These are phyloP conservation scores for Salvia splendens DNA, from an alignment of 257 asterid species.

Conservation along the genomic window DNA sequence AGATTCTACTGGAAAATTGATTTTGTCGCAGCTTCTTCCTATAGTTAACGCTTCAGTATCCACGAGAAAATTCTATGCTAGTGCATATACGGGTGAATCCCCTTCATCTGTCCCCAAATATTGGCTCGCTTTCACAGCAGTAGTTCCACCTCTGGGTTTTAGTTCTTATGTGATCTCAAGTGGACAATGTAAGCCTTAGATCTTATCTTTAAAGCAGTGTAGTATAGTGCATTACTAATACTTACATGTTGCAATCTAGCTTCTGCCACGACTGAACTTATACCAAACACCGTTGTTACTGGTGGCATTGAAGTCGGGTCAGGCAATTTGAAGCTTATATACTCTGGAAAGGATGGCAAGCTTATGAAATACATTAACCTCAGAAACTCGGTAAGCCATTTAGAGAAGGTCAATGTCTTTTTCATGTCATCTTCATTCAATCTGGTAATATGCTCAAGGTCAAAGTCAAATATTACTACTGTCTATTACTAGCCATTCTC, in stretches of 20 bases:
- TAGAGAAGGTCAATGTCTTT: conserved; percentile 3
- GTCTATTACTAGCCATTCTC: not conserved
- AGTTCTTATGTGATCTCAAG: conserved; percentile 65
- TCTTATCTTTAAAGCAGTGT: conserved; percentile 24
- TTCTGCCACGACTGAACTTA: conserved; percentile 45
- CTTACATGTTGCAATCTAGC: conserved; percentile 40
- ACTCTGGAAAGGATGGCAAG: conserved; percentile 68
- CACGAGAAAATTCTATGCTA: conserved; percentile 53
- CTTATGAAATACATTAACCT: conserved; percentile 58
- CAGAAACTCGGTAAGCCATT: conserved; percentile 59
- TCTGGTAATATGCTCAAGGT: too few relatives aligned
- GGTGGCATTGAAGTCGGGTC: conserved; percentile 68
- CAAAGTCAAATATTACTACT: too few relatives aligned
- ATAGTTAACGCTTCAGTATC: conserved; percentile 59
- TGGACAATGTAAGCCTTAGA: conserved; percentile 39
- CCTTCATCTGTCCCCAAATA: conserved; percentile 51
- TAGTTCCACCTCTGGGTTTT: conserved; percentile 84
- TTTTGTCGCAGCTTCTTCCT: conserved; percentile 73
- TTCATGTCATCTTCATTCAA: not conserved
- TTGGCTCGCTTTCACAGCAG: conserved; percentile 83
- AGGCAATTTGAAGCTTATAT: conserved; percentile 78
- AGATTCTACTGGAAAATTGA: conserved; percentile 72
- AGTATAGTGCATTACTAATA: conserved; percentile 19
- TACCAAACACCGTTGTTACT: conserved; percentile 37
- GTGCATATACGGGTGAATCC: conserved; percentile 62